Evolutionary conservation across 768 basidiomycete species (phyloP), one percentile per base, ranked within the genome.

Genomic region (Naganishia kalamii): DNA sequence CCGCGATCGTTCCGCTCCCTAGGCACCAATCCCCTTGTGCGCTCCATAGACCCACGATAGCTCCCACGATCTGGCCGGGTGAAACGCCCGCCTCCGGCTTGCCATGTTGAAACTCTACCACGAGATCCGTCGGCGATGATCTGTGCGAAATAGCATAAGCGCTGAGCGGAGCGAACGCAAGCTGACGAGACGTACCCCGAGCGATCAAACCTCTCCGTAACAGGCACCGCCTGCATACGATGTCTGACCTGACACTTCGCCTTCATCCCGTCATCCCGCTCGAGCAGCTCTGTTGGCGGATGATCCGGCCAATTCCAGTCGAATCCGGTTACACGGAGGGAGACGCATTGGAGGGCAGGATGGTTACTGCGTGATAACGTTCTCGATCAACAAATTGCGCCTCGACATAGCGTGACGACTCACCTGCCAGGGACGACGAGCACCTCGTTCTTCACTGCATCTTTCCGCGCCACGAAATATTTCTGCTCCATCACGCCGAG

Each of bases 1-100:
- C 60, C 4, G 35, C 67, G 52, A 96, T 92, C 6, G 82, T 78
- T 33, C 90, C 92, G 72, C 87, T 88, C 2, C 92, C 92, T 32
- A 94, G 80, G 76, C 90, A 92, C 86, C 87, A 87, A 48, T 85
- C 82, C 1, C 81, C 57, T 6, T 41, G 35, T 15, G 63, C 85
- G 63, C 85, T 82, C 77, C 86, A 96, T 1, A 94, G 69, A 0
- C 84, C 86, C 6, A 86, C 87, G 30, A 88, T 84, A 77, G 96
- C 92, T 0, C 84, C 86, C 6, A 86, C 87, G 30, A 88, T 84
- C 77, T 97, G 93, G 1, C 93, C 93, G 0, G 86, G 84, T 0
- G 89, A 82, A 17, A 92, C 85, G 6, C 85, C 87, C 44, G 84
- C 83, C 52, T 88, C 81, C 0, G 87, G 85, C 37, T 82, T 76